Conservation (phyloP, 208 protist species). For the Crithidia thermophila region DNA sequence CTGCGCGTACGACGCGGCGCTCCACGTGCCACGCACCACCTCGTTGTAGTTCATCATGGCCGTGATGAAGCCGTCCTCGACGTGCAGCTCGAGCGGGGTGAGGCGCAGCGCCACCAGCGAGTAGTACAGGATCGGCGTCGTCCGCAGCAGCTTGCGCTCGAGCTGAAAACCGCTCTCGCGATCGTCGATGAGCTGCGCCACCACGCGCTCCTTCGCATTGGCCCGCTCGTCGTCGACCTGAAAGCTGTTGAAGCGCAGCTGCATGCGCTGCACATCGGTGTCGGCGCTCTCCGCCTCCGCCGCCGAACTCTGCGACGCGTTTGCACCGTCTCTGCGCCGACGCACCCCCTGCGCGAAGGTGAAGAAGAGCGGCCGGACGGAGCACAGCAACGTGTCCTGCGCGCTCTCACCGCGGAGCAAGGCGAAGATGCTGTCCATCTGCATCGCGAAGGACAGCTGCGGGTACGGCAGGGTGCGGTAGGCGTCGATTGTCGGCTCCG, state of each 20-base stretch:
- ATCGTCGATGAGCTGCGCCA: conserved; percentile 60
- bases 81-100: conserved; percentile 63
- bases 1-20: background rate
- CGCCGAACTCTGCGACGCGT: background rate
- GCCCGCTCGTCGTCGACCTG: conserved; percentile 78
- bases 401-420: conserved; percentile 36
- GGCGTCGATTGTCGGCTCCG: conserved; percentile 62
- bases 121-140: conserved; percentile 66
- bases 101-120: conserved; percentile 36
- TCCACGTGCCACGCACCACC: conserved; percentile 34
- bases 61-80: conserved; percentile 78
- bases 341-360: conserved; percentile 48
- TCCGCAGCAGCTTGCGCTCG: conserved; percentile 55
- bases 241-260: conserved; percentile 43
- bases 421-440: conserved; percentile 57
- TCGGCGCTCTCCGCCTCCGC: conserved; percentile 8
- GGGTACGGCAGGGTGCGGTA: conserved; percentile 62
- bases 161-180: conserved; percentile 36
- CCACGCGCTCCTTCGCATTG: conserved; percentile 62
- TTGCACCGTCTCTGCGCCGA: background rate
- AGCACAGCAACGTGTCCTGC: conserved; percentile 46
- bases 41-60: conserved; percentile 47
- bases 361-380: conserved; percentile 48
- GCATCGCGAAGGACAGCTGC: conserved; percentile 59
- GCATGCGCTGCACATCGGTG: conserved; percentile 54